These are phyloP conservation scores for Nicotiana undulata DNA, from an alignment of 257 asterid species.

Conservation along the genomic window DNA sequence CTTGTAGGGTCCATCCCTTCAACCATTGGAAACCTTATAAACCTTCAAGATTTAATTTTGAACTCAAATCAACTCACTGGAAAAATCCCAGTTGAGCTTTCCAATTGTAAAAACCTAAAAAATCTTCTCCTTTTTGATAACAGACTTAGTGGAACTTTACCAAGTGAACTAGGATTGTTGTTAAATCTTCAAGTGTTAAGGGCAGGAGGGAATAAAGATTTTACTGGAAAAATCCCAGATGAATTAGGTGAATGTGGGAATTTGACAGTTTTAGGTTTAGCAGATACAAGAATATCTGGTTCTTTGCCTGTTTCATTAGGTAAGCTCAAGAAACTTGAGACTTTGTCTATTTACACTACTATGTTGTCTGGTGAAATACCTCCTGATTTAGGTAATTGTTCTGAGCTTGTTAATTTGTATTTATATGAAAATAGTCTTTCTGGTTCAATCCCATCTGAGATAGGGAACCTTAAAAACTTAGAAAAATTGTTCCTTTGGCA, in stretches of 20 bases:
- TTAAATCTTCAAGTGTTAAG: conserved; percentile 30
- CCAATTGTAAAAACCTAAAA: conserved; percentile 19
- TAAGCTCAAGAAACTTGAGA: conserved; percentile 30
- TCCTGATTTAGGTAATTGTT: conserved; percentile 32
- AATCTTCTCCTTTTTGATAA: conserved; percentile 32
- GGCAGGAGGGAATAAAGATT: conserved; percentile 36
- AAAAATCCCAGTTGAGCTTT: conserved; percentile 32
- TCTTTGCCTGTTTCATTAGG: conserved; percentile 34
- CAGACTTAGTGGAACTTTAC: conserved; percentile 26
- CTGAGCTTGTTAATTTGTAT: conserved; percentile 40
- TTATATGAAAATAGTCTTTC: conserved; percentile 39
- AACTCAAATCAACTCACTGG: conserved; percentile 39
- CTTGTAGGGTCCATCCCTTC: conserved; percentile 31
- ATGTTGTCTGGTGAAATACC: conserved; percentile 45
- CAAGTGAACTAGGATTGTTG: conserved; percentile 24
- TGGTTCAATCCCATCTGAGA: conserved; percentile 37
- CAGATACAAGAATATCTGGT: conserved; percentile 35
- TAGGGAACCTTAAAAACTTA: conserved; percentile 28
- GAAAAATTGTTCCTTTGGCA: conserved; percentile 38
- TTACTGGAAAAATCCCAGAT: conserved; percentile 29
- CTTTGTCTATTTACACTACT: conserved; percentile 35
- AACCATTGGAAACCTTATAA: conserved; percentile 25
- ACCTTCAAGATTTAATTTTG: conserved; percentile 31
- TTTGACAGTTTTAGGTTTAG: conserved; percentile 35
- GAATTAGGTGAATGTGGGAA: conserved; percentile 35